phyloP scores from a whole-genome alignment of 768 basidiomycete genomes.

The Saitozyma sp. region DNA sequence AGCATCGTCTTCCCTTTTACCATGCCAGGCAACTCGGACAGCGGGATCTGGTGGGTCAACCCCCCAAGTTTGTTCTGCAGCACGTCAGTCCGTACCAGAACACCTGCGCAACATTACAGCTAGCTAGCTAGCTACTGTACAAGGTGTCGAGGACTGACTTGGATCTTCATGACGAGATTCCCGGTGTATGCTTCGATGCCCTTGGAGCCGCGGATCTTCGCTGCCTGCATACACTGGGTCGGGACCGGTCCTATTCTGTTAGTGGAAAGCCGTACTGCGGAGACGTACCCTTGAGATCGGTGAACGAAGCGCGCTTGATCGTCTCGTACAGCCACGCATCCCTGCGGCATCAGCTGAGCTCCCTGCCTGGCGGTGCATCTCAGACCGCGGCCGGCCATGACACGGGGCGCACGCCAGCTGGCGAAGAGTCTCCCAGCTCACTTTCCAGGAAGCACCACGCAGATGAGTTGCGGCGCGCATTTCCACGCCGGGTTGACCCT shows the following conservation, averaged over 20 bases:
- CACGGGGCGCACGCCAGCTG: no score
- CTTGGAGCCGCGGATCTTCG: constrained; percentile 37
- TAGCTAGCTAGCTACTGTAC: not conserved
- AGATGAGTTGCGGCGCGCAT: constrained; percentile 46
- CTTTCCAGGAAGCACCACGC: constrained; percentile 44
- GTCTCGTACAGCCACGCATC: constrained; percentile 48
- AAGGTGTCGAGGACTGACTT: constrained; percentile 22
- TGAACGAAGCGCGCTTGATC: constrained; percentile 47
- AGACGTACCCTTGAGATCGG: constrained; percentile 30
- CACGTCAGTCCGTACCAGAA: not conserved
- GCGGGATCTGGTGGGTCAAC: constrained; percentile 44
- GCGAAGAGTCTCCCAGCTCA: constrained; percentile 8
- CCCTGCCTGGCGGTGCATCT: not conserved
- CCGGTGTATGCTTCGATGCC: constrained; percentile 48
- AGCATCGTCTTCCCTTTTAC: constrained; percentile 47
- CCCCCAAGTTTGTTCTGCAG: constrained; percentile 50
- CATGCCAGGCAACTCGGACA: constrained; percentile 41
- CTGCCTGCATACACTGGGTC: constrained; percentile 51
- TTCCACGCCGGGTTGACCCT: not conserved
- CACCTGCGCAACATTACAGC: not conserved
- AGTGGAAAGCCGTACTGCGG: constrained; percentile 8
- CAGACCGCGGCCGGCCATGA: no score
- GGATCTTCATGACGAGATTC: constrained; percentile 48
- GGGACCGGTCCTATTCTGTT: constrained; percentile 38
- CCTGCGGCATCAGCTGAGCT: constrained; percentile 12